Conservation (phyloP, 2,329 filamentous ascomycete genomes). For the Pseudocercospora fijiensis region DNA sequence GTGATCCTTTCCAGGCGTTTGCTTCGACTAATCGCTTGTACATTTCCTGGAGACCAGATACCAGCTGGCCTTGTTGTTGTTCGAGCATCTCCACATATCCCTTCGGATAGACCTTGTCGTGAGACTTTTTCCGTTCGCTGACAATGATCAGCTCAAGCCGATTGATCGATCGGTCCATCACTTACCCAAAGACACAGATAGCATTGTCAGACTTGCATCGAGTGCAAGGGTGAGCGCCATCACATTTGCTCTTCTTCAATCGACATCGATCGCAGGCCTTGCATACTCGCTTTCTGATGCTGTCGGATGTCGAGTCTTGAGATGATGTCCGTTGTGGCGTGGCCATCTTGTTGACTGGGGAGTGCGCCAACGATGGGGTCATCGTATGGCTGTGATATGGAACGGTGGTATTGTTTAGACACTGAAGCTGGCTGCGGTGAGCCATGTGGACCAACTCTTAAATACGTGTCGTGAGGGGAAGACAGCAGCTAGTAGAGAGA, state of each 20-base stretch:
- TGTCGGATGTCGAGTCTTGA: slow-evolving; percentile 31
- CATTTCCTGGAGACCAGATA: slow-evolving; percentile 60
- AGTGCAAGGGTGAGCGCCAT: slow-evolving; percentile 61
- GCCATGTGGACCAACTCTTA: neutral
- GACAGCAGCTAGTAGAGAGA: neutral
- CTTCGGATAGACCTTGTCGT: slow-evolving; percentile 68
- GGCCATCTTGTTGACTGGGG: slow-evolving; percentile 28
- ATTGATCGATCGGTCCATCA: neutral
- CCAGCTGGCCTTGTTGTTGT: slow-evolving; percentile 63
- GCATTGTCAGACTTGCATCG: slow-evolving; percentile 64
- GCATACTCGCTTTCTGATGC: slow-evolving; percentile 59
- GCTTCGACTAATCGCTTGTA: slow-evolving; percentile 55
- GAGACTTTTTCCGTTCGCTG: slow-evolving; percentile 61
- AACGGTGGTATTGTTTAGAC: slow-evolving; percentile 22
- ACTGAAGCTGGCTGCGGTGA: slow-evolving; percentile 26
- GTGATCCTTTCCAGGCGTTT: slow-evolving; percentile 57
- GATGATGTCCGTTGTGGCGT: slow-evolving; percentile 29
- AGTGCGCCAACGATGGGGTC: slow-evolving; percentile 22
- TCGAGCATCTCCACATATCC: slow-evolving; percentile 67
- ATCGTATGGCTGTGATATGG: slow-evolving; percentile 29
- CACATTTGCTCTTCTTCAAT: slow-evolving; percentile 68
- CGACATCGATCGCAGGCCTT: slow-evolving; percentile 67
- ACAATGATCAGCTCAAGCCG: neutral
- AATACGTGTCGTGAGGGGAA: neutral
- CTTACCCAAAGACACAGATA: slow-evolving; percentile 61